Percentiles rank a stretch among this genome's conserved stretches.
Conservation (phyloP, 225 moss, liverwort and hornwort species). For the Marchantia polymorpha region DNA sequence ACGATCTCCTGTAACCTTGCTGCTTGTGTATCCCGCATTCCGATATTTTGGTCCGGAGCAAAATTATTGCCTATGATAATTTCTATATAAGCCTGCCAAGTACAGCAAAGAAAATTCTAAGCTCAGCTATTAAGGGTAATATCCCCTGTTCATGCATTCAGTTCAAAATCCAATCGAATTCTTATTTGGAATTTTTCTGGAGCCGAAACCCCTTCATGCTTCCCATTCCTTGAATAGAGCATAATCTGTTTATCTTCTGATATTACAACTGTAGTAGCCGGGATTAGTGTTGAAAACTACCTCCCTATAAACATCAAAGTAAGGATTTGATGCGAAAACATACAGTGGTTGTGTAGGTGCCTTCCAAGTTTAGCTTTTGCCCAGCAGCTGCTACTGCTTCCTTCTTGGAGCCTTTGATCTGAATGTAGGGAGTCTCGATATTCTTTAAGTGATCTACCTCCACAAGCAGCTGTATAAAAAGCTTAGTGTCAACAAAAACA, state of each 20-base stretch:
- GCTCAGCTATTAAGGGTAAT: neutral
- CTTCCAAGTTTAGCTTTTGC: constrained; percentile 59
- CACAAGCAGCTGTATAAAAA: constrained; percentile 58
- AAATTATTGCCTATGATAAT: constrained; percentile 60
- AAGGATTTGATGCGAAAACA: neutral
- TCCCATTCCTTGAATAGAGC: too few species aligned
- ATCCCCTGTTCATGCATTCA: neutral
- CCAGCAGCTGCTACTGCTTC: constrained; percentile 78
- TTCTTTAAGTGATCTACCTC: constrained; percentile 79
- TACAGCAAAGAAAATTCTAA: neutral
- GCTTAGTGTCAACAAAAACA: neutral
- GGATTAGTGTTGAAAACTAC: neutral
- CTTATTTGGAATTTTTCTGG: too few species aligned
- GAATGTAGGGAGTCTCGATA: constrained; percentile 72
- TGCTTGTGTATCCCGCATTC: constrained; percentile 70
- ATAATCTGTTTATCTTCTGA: too few species aligned
- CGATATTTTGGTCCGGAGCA: constrained; percentile 36
- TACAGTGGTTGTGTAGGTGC: constrained; percentile 78
- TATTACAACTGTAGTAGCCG: neutral
- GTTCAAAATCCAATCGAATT: too few species aligned
- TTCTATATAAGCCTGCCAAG: constrained; percentile 66
- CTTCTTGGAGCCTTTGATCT: constrained; percentile 83
- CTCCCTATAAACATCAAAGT: neutral
- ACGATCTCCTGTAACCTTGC: constrained; percentile 78
- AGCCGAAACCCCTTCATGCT: too few species aligned